Evolutionary conservation across 768 basidiomycete genomes (phyloP).

Genomic region (Boletus rubescentipes): DNA sequence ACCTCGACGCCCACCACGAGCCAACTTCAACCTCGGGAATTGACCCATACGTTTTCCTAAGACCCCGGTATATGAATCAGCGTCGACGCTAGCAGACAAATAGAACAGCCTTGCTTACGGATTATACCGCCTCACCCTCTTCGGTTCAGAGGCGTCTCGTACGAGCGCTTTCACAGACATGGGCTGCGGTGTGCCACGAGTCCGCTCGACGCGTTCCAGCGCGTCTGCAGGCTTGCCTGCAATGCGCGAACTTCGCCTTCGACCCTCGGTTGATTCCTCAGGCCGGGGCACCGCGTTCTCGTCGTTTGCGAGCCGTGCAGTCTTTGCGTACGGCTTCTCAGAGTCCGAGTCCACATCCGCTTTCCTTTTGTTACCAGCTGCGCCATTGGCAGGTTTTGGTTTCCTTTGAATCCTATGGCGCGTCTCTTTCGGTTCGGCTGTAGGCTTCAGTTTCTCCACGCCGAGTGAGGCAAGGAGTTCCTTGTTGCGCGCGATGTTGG

Average conservation of each 20-base stretch:
- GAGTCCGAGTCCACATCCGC: conserved; percentile 24
- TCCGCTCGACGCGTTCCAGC: conserved; percentile 37
- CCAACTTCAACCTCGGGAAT: conserved; percentile 82
- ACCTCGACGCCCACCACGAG: conserved; percentile 78
- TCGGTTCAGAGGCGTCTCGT: conserved; percentile 35
- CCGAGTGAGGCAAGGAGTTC: conserved; percentile 42
- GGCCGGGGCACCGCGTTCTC: conserved; percentile 14
- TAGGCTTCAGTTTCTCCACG: conserved; percentile 40
- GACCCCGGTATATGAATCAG: conserved; percentile 5
- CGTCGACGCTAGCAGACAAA: conserved; percentile 16
- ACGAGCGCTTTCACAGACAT: conserved; percentile 40
- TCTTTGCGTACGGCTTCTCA: conserved; percentile 26
- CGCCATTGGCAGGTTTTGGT: not conserved
- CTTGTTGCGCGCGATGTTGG: conserved; percentile 44
- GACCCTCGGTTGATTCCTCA: conserved; percentile 15
- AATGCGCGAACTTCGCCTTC: conserved; percentile 70
- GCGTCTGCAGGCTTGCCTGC: conserved; percentile 57
- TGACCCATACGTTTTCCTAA: conserved; percentile 72
- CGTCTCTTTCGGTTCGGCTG: conserved; percentile 47
- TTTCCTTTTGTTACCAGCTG: conserved; percentile 42
- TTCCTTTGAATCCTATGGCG: conserved; percentile 19
- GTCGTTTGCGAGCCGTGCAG: conserved; percentile 15
- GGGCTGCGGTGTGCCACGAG: conserved; percentile 34
- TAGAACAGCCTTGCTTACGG: conserved; percentile 20
- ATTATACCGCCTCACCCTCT: conserved; percentile 31